A percentile compares a stretch with the other conserved stretches of the same genome.
Evolutionary conservation across 164 flowering plant species (phyloP).

Genomic region (Buxus sempervirens): DNA sequence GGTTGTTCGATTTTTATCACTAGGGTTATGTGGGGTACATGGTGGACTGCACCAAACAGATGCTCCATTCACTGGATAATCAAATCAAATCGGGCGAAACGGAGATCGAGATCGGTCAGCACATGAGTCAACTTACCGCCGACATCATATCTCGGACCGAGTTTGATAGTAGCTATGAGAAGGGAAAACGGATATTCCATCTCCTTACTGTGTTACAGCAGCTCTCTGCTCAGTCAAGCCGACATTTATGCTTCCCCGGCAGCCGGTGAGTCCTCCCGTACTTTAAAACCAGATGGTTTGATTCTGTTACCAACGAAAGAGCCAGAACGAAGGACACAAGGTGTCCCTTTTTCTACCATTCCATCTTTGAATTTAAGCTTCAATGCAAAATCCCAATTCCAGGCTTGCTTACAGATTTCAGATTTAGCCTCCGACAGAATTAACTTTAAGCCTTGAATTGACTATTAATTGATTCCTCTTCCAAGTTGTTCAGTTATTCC

Average conservation of each 20-base stretch:
- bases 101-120: conserved; percentile 76
- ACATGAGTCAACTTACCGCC: conserved; percentile 66
- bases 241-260: conserved; percentile 80
- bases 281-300: not conserved
- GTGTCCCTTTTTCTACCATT: no score
- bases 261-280: conserved; percentile 57
- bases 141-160: conserved; percentile 87
- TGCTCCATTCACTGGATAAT: conserved; percentile 46
- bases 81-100: conserved; percentile 38
- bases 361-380: no score
- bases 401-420: no score
- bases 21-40: conserved; percentile 61
- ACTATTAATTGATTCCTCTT: conserved; percentile 3
- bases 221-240: conserved; percentile 71
- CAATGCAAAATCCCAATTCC: no score
- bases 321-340: no score
- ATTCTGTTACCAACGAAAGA: not conserved
- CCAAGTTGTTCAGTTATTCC: no score
- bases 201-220: conserved; percentile 58
- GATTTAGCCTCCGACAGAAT: no score
- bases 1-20: not conserved
- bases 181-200: conserved; percentile 76
- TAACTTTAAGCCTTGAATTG: not conserved
- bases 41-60: conserved; percentile 72
- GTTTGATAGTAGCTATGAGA: conserved; percentile 71